Evolutionary conservation across 176 grass and related monocot species (phyloP), one percentile per base, ranked within the genome.

Genomic region (Musa beccarii): DNA sequence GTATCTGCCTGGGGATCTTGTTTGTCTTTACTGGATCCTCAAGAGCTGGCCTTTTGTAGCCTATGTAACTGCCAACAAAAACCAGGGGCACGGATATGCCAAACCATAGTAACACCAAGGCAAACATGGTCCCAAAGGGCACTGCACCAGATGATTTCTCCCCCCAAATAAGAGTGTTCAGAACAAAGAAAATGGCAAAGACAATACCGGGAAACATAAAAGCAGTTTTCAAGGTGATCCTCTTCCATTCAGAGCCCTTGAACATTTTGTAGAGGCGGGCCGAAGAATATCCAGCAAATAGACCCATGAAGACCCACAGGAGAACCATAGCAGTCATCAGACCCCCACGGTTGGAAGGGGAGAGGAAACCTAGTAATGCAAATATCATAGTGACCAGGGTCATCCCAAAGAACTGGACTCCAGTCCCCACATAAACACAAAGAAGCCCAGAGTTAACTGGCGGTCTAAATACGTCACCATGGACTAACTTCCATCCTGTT

Each of bases 401-500:
- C 90, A 92, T 92, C 54, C 79, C 90, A 72, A 89, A 84, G 85
- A 89, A 89, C 69, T 92, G 90, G 57, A 92, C 89, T 0, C 90
- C 86, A 75, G 86, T 92, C 80, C 90, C 90, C 78, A 92, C 90
- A 54, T 92, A 92, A 76, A 89, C 86, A 71, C 86, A 92, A 52
- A 92, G 86, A 66, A 92, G 86, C 14, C 86, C 90, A 14, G 90
- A 89, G 70, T 92, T 84, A 53, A 89, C 77, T 82, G 90, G 90
- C 43, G 86, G 86, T 64, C 90, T 84, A 74, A 92, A 92, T 59
- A 78, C 84, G 75, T 92, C 90, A 80, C 86, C 84, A 65, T 92
- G 90, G 43, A 92, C 86, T 63, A 92, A 83, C 71, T 92, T 92
- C 90, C 90, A 92, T 49, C 90, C 86, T 80, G 90, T 92, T 89